Evolutionary conservation across 2,329 filamentous ascomycete genomes (phyloP).

Genomic region (Colletotrichum coccodes): DNA sequence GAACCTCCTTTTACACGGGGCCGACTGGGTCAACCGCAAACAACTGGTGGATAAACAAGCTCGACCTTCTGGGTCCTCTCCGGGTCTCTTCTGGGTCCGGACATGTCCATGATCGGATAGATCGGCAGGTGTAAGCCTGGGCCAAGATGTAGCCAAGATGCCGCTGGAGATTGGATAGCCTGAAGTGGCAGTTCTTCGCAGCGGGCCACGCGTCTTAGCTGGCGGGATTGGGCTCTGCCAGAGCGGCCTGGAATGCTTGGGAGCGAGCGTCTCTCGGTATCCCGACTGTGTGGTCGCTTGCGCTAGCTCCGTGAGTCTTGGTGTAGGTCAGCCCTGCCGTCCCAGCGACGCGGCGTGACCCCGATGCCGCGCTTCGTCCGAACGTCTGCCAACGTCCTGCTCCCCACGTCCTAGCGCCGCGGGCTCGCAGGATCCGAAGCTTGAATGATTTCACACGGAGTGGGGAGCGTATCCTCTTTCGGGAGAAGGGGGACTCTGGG

Average conservation of each 20-base stretch:
- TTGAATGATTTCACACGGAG: not conserved
- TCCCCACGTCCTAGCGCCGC: slow-evolving; percentile 1
- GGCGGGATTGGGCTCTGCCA: not conserved
- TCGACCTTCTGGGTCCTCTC: not conserved
- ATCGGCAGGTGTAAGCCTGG: slow-evolving; percentile 24
- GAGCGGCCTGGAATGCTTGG: not conserved
- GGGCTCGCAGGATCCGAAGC: slow-evolving; percentile 16
- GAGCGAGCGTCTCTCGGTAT: not conserved
- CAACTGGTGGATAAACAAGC: slow-evolving; percentile 3
- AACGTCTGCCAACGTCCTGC: not conserved
- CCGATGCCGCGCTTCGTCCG: not conserved
- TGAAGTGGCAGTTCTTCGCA: not conserved
- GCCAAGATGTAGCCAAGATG: slow-evolving; percentile 31
- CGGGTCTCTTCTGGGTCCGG: too few species aligned
- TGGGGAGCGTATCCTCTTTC: not conserved
- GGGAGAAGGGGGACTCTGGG: not conserved
- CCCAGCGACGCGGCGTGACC: not conserved
- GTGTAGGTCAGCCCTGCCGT: slow-evolving; percentile 2
- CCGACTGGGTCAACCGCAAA: not conserved
- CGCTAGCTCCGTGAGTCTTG: not conserved
- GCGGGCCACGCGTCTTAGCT: not conserved
- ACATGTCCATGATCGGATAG: slow-evolving; percentile 23
- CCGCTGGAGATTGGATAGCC: slow-evolving; percentile 6
- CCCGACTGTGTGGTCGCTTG: not conserved
- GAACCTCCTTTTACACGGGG: slow-evolving; percentile 2